These are phyloP conservation scores for Auxenochlorella pyrenoidosa DNA, from an alignment of 139 green algal species.

Conservation along the genomic window DNA sequence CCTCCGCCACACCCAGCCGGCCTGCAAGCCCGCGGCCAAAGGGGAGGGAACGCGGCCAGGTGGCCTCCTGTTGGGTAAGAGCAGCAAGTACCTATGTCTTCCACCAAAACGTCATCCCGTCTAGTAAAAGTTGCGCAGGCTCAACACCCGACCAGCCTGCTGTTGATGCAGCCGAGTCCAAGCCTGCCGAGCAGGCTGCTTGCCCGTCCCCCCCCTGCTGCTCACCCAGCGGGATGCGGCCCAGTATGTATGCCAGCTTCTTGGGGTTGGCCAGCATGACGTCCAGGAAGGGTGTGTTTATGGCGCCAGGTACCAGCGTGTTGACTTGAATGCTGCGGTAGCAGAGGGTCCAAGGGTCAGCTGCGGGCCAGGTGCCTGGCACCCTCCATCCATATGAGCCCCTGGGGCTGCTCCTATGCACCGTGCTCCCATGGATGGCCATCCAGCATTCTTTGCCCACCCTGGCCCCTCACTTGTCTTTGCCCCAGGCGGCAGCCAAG, in stretches of 20 bases:
- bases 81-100: no score
- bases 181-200: no score
- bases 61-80: no score
- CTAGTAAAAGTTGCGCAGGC: no score
- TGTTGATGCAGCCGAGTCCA: no score
- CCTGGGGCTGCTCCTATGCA: no score
- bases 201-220: neutral
- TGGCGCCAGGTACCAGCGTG: constrained; percentile 7
- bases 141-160: no score
- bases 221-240: constrained; percentile 16
- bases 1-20: neutral
- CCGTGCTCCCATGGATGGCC: no score
- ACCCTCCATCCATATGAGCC: neutral
- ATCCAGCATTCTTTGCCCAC: neutral
- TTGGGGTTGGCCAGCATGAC: constrained; percentile 21
- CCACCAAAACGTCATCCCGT: no score
- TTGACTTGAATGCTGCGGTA: constrained; percentile 11
- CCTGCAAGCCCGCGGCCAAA: neutral
- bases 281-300: constrained; percentile 5
- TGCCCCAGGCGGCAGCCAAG: neutral
- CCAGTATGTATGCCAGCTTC: constrained; percentile 24
- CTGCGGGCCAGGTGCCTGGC: neutral
- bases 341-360: neutral
- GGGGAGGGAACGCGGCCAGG: neutral
- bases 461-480: neutral